phyloP scores from a whole-genome alignment of 495 filamentous ascomycete species.

The Aspergillus olivimuriae region DNA sequence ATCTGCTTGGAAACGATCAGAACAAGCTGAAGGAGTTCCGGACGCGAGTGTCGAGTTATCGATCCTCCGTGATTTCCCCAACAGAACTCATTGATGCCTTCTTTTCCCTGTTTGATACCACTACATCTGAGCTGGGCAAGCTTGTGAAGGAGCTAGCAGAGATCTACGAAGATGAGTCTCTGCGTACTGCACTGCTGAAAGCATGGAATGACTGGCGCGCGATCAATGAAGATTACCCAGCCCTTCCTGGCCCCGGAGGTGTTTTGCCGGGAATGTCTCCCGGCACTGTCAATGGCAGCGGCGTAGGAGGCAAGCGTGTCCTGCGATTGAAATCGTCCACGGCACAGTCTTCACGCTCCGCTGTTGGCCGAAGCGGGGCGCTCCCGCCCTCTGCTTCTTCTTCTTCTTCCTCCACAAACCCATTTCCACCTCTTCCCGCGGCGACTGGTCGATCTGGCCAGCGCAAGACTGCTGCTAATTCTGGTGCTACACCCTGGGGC shows the following conservation, averaged over 20 bases:
- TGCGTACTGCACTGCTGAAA: slow-evolving; percentile 63
- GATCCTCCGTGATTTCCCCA: slow-evolving; percentile 57
- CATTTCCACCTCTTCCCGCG: slow-evolving; percentile 43
- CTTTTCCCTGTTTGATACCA: slow-evolving; percentile 75
- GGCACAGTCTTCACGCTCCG: slow-evolving; percentile 61
- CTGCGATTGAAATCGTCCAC: slow-evolving; percentile 72
- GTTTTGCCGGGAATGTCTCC: slow-evolving; percentile 44
- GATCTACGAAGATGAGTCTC: slow-evolving; percentile 76
- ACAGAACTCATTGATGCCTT: slow-evolving; percentile 75
- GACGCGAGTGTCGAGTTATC: slow-evolving; percentile 66
- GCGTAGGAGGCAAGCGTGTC: slow-evolving; percentile 48
- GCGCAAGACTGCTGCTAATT: slow-evolving; percentile 20
- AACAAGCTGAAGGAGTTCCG: slow-evolving; percentile 73
- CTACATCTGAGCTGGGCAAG: slow-evolving; percentile 73
- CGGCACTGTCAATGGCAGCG: slow-evolving; percentile 29
- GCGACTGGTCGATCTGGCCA: slow-evolving; percentile 32
- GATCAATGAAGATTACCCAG: slow-evolving; percentile 93
- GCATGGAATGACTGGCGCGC: slow-evolving; percentile 94
- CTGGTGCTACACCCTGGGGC: slow-evolving; percentile 46
- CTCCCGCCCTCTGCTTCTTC: slow-evolving; percentile 27
- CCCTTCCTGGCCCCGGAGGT: slow-evolving; percentile 67
- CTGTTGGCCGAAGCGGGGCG: slow-evolving; percentile 42
- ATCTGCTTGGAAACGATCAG: slow-evolving; percentile 67
- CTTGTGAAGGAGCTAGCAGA: slow-evolving; percentile 89
- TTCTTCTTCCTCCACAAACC: slow-evolving; percentile 26